Percentiles rank a stretch among this genome's conserved stretches.
These are phyloP conservation scores for Jackrogersella minutella DNA, from an alignment of 495 filamentous ascomycete genomes.

Conservation along the genomic window DNA sequence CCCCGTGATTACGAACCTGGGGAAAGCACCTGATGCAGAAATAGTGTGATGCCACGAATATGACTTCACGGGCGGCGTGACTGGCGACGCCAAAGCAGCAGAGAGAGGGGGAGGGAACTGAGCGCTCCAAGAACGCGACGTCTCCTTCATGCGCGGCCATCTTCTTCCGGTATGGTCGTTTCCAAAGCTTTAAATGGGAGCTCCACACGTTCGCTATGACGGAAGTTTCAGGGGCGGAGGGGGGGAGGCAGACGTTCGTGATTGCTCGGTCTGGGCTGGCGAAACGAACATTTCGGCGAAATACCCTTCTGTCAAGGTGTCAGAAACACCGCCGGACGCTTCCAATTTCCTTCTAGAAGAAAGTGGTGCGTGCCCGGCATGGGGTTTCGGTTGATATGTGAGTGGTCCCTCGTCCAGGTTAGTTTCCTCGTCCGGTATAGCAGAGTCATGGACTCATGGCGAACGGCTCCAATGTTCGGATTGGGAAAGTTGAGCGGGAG, in stretches of 20 bases:
- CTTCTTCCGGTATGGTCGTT: constrained; percentile 31
- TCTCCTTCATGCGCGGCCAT: constrained; percentile 19
- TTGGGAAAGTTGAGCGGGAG: constrained; percentile 19
- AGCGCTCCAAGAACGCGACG: constrained; percentile 6
- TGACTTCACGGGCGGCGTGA: constrained; percentile 9
- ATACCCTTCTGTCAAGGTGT: constrained; percentile 13
- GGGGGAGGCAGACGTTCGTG: background rate
- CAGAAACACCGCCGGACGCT: constrained; percentile 9
- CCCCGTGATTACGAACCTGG: constrained; percentile 17
- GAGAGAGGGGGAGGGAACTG: background rate
- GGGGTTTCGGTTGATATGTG: constrained; percentile 9
- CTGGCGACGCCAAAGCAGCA: background rate
- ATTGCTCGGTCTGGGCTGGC: constrained; percentile 2
- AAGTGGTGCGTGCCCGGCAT: background rate
- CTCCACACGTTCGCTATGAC: constrained; percentile 29
- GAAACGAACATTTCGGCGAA: constrained; percentile 30
- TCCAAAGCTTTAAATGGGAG: constrained; percentile 16
- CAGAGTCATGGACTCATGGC: constrained; percentile 15
- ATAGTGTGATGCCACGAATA: background rate
- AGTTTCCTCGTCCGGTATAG: background rate
- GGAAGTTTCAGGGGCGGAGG: constrained; percentile 24
- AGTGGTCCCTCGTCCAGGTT: background rate
- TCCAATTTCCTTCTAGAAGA: constrained; percentile 38
- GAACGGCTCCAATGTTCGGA: constrained; percentile 4
- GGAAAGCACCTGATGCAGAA: background rate